Base-by-base conservation (phyloP, 495 filamentous ascomycete genomes). In the Cercophora samala region DNA sequence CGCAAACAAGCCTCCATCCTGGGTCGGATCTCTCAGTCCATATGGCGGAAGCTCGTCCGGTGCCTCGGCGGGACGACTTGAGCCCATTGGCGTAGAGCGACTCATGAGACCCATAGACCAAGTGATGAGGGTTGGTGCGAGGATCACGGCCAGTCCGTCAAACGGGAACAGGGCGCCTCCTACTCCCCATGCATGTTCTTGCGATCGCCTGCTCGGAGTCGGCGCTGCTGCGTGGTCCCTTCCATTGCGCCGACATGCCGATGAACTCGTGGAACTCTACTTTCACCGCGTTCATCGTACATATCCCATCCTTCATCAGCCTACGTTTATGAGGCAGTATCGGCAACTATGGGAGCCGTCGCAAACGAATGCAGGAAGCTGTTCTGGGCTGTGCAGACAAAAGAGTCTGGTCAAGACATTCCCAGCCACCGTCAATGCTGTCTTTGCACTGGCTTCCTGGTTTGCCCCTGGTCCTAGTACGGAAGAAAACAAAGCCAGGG, bases 291-390 rank as follows among this genome's bases (percentile, higher is more conserved):
- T 63, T 9, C 61, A 63, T 42, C 61, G 61, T 26, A 53, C 51
- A 25, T 63, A 63, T 21, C 61, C 61, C 21, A 63, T 63, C 5
- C 18, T 63, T 13, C 61, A 63, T 21, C 61, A 63, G 32, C 61
- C 61, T 13, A 63, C 61, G 5, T 63, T 63, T 52, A 42, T 63
- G 61, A 9, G 37, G 37, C 61, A 63, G 32, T 63, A 63, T 37
- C 22, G 51, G 21, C 37, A 18, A 15, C 19, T 63, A 21, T 63
- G 61, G 61, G 61, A 63, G 19, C 61, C 61, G 9, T 29, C 61
- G 19, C 37, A 17, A 17, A 17, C 37, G 11, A 46, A 46, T 13
- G 11, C 37, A 11, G 9, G 9, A 46, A 17, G 2, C 5, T 42
- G n/a, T 32, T 63, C 29, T 29, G 37, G 26, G 5, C 32, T 63